Conservation (phyloP, 345 rosid species). For the Salix dunnii region DNA sequence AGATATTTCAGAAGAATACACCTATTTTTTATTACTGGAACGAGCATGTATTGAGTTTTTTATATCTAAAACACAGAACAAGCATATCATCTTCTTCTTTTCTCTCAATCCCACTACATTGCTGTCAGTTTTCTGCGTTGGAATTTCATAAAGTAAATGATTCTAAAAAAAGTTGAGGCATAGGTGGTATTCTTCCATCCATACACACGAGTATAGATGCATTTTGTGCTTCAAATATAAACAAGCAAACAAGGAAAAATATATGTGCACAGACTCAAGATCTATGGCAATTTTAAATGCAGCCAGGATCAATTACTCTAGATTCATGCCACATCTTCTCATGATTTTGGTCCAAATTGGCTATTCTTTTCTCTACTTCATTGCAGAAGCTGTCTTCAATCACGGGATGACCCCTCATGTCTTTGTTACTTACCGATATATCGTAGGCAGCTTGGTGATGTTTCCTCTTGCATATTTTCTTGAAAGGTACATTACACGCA, state of each 20-base stretch:
- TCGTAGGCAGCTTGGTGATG: constrained; percentile 9
- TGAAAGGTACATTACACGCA: constrained; percentile 17
- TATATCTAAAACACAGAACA: not conserved
- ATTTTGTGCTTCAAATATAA: constrained; percentile 3
- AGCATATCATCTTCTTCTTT: not conserved
- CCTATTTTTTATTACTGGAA: not conserved
- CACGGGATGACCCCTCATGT: constrained; percentile 31
- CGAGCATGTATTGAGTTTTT: not conserved
- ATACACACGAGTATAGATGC: not conserved
- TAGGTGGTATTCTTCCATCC: not conserved
- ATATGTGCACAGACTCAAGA: not conserved
- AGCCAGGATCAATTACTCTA: constrained; percentile 2
- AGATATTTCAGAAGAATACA: not conserved
- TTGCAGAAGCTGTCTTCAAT: constrained; percentile 31
- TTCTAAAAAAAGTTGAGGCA: constrained; percentile 8
- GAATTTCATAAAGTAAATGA: constrained; percentile 12
- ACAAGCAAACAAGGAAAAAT: not conserved
- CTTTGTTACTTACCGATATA: constrained; percentile 25
- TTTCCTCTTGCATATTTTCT: constrained; percentile 31
- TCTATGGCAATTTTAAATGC: constrained; percentile 4
- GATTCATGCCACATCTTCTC: constrained; percentile 23
- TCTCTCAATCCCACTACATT: not conserved
- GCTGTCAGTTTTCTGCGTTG: constrained; percentile 2
- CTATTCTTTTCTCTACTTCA: constrained; percentile 17
- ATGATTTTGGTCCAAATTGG: constrained; percentile 19